These are phyloP conservation scores for Talaromyces stipitatus DNA, from an alignment of 495 filamentous ascomycete genomes.

Conservation along the genomic window DNA sequence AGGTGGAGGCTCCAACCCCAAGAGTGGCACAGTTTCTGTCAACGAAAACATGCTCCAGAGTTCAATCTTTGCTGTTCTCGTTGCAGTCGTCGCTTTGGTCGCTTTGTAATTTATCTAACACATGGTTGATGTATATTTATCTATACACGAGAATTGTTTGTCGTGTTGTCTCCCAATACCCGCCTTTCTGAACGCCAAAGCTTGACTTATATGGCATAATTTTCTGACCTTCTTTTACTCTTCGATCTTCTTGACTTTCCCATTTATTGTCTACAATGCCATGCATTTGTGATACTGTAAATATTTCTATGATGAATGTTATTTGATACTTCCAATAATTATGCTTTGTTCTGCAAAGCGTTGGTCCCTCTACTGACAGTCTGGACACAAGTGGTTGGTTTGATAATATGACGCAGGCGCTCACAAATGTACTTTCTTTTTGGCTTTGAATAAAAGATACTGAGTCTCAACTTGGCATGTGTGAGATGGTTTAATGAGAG, in stretches of 20 bases:
- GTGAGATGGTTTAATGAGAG: too few species aligned
- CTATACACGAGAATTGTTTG: constrained; percentile 3
- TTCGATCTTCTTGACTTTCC: background rate
- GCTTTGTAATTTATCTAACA: constrained; percentile 35
- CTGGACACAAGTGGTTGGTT: background rate
- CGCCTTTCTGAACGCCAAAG: background rate
- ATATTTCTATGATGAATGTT: background rate
- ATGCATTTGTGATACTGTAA: background rate
- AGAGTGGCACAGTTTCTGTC: constrained; percentile 27
- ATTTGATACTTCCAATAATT: background rate
- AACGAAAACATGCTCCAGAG: constrained; percentile 40
- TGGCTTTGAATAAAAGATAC: too few species aligned
- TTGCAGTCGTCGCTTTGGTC: constrained; percentile 47
- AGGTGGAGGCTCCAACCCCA: constrained; percentile 11
- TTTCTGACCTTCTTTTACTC: background rate
- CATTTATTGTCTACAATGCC: background rate
- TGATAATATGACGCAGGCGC: too few species aligned
- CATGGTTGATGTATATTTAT: constrained; percentile 11
- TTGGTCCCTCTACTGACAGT: too few species aligned
- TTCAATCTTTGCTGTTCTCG: constrained; percentile 49
- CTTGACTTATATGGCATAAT: background rate
- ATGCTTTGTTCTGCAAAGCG: background rate
- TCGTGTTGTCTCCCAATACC: constrained; percentile 6
- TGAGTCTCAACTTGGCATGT: too few species aligned
- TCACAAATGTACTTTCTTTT: too few species aligned